Evolutionary conservation across 2,329 filamentous ascomycete genomes (phyloP).

Genomic region (Hortaea werneckii): DNA sequence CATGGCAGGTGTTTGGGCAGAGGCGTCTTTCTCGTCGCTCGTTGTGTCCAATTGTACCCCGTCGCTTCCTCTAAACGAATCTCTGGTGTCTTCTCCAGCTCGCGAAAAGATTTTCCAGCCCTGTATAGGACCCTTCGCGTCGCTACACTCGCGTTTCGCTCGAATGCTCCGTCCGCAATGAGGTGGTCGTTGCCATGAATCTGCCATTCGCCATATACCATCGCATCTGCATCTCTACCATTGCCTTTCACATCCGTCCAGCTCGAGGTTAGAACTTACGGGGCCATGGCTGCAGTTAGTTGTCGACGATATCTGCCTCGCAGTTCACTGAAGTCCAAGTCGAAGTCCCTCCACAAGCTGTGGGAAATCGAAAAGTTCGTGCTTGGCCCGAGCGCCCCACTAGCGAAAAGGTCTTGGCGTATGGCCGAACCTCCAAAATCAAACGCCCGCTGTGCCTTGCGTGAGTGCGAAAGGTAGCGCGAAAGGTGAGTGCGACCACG

Average conservation of each 20-base stretch:
- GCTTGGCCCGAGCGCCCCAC: background rate
- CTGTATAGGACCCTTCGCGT: too few relatives aligned
- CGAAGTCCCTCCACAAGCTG: background rate
- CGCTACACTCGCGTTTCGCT: background rate
- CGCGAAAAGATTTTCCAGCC: too few relatives aligned
- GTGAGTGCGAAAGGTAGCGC: background rate
- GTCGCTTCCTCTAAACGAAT: too few relatives aligned
- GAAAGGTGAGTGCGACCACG: background rate
- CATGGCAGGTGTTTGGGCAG: too few relatives aligned
- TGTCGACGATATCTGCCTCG: constrained; percentile 15
- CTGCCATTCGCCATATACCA: background rate
- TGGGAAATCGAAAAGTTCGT: background rate
- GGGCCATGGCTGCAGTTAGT: constrained; percentile 32
- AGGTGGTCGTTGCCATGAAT: background rate
- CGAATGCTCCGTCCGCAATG: background rate
- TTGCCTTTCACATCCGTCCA: background rate
- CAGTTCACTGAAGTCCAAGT: constrained; percentile 3
- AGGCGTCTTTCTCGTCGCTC: too few relatives aligned
- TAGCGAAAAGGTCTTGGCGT: background rate
- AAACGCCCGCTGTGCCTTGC: background rate
- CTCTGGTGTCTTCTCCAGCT: too few relatives aligned
- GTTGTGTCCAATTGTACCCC: too few relatives aligned
- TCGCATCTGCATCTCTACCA: background rate
- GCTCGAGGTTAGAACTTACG: constrained; percentile 13
- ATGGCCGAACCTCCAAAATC: background rate